Evolutionary conservation across 192 early-diverging fungal species (phyloP), one percentile per base, ranked within the genome.

Genomic region (Chytriomyces confervae): DNA sequence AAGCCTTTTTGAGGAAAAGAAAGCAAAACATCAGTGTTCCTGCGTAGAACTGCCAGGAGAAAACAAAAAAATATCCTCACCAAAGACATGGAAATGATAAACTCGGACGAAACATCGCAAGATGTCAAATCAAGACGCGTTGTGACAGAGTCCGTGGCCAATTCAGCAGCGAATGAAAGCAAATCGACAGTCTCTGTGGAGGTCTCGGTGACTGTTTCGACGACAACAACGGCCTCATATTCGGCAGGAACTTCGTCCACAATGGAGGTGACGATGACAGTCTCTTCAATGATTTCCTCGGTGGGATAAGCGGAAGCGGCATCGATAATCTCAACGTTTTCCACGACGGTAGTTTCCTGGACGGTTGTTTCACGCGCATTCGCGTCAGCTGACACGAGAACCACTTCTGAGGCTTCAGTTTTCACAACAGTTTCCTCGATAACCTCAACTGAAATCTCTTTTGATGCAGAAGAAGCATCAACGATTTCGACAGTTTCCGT

Each of bases 1-100:
- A 72, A 64, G 71, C 77, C 72, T 86, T 36, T 36, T 36, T 36
- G 0, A 2, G 2, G 29, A 2, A 36, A 36, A 36, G 2, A 2
- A 36, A 36, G 2, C 29, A 0, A 36, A 36, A 36, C 29, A 36
- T 36, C 0, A 36, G 29, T 36, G 29, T 36, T 36, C 2, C 29
- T 36, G 0, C 29, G 2, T 36, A 36, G 29, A 36, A 36, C 29
- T 36, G 1, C 2, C 29, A 36, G 29, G 29, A 36, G 29, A 36
- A 36, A 36, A 0, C 0, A 36, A 36, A 36, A 36, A 36, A 36
- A 36, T 1, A 36, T 36, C 2, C 29, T 36, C 29, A 36, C 29
- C 29, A 36, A 36, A 36, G 29, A 0, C 29, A 36, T 0, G 29
- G 29, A 36, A 36, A 36, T 2, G 29, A 36, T 36, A 36, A 36